Evolutionary conservation across 768 basidiomycete species (phyloP), one percentile per base, ranked within the genome.

Genomic region (Suillus subalutaceus): DNA sequence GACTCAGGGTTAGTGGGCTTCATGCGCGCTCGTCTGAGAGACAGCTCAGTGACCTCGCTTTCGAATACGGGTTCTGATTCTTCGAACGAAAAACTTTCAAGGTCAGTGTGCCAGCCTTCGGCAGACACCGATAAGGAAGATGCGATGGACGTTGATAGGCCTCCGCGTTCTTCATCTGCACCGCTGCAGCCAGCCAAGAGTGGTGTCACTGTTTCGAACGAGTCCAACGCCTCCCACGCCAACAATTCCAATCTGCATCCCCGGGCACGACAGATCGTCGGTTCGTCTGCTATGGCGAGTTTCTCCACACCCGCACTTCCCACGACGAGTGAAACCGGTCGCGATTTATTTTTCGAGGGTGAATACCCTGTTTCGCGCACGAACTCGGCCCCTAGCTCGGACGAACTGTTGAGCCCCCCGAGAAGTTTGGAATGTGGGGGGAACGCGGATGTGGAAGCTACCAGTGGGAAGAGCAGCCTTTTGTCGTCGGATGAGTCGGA

Each of bases 21-120:
- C 55, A 58, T 77, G 63, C 71, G 56, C 30, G 44, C 63, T 63
- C 69, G 70, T 66, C 56, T 77, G 56, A 66, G 63, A 59, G 59
- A 60, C 20, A 74, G 75, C 26, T 77, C 77, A 7, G 75, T 63
- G n/a, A 77, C 76, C 20, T 77, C 76, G 50, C 44, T 75, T 55
- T 77, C 75, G 46, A 65, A 62, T 48, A 61, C 61, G 35, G 72
- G 77, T 38, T 67, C 63, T 6, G 72, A 69, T 43, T 74, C 73
- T 6, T 63, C 60, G 10, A 63, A 50, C 8, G 55, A 53, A 37
- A 66, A 63, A 58, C 65, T 43, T 35, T 44, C 10, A 53, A 69
- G 43, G 18, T 37, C 55, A 26, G 61, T 68, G 41, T 65, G 60
- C 55, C 68, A 57, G 40, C 63, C 67, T 40, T 68, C 66, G 5